Evolutionary conservation across 805 yeast genomes (phyloP), one percentile per base, ranked within the genome.

Genomic region (Ogataea ganodermae): DNA sequence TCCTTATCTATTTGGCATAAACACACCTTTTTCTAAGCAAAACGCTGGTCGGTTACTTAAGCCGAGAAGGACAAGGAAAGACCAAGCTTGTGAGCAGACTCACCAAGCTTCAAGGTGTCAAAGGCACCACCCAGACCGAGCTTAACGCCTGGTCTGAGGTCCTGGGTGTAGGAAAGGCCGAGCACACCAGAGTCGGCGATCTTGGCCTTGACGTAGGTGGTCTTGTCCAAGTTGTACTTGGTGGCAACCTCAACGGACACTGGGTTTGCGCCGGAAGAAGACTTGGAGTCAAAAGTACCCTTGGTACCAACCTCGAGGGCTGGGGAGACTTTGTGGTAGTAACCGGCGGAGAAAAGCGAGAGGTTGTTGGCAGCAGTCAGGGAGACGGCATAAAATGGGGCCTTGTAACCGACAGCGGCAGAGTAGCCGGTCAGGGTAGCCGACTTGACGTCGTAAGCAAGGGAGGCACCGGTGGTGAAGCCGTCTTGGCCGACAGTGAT

Each of bases 71-170:
- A 81, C 72, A 94, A 80, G 48, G 96, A 89, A 77, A 89, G 80
- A 74, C 99, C 99, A 66, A 94, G 80, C 83, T 94, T 91, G 84
- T 94, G 99, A 67, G 94, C 96, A 57, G 97, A 89, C 80, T 91
- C 97, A 69, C 88, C 84, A 68, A 92, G 81, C 74, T 92, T 87
- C 74, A 91, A 81, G 65, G 97, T 96, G 74, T 94, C 96, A 74
- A 94, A 84, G 56, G 96, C 89, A 63, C 95, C 87, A 80, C 99
- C 99, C 58, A 94, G 81, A 72, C 99, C 99, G 64, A 94, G 78
- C 67, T 88, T 89, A 63, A 94, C 96, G 73, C 97, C 97, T 53
- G 95, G 95, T 79, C 92, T 88, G 72, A 94, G 81, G 63, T 81
- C 84, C 79, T 92, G 98, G 68, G 92, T 86, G 85, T 91, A 94